Evolutionary conservation across 2,329 filamentous ascomycete species (phyloP).

Genomic region (Phialemoniopsis sp.): DNA sequence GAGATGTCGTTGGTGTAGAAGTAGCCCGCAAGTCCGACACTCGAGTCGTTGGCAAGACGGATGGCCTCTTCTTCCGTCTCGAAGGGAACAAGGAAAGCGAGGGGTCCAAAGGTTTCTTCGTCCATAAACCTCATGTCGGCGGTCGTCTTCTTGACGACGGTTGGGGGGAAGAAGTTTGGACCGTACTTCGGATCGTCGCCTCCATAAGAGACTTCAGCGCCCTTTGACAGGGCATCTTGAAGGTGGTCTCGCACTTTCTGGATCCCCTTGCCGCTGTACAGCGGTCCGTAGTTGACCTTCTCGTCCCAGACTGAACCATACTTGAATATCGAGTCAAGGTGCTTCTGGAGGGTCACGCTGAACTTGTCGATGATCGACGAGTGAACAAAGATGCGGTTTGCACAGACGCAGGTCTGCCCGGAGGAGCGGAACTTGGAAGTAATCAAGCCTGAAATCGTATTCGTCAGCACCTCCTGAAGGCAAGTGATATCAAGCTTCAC

Average conservation of each 20-base stretch:
- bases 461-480: no score
- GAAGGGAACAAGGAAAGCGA: conserved; percentile 13
- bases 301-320: conserved; percentile 13
- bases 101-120: conserved; percentile 15
- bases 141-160: conserved; percentile 54
- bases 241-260: conserved; percentile 23
- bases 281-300: conserved; percentile 25
- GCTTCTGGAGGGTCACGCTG: conserved; percentile 38
- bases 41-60: conserved; percentile 23
- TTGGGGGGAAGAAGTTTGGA: conserved; percentile 66
- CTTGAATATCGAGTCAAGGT: conserved; percentile 11
- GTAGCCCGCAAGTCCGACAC: conserved; percentile 23
- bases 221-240: conserved; percentile 11
- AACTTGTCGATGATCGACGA: conserved; percentile 54
- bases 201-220: conserved; percentile 17
- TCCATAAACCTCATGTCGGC: conserved; percentile 12
- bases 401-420: conserved; percentile 60
- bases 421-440: conserved; percentile 41
- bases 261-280: conserved; percentile 25
- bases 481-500: no score
- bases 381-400: conserved; percentile 62
- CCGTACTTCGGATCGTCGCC: conserved; percentile 55
- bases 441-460: conserved; percentile 12
- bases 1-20: conserved; percentile 21
- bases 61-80: conserved; percentile 26